phyloP scores from a whole-genome alignment of 2,329 filamentous ascomycete species.

The Hirsutella rhossiliensis region DNA sequence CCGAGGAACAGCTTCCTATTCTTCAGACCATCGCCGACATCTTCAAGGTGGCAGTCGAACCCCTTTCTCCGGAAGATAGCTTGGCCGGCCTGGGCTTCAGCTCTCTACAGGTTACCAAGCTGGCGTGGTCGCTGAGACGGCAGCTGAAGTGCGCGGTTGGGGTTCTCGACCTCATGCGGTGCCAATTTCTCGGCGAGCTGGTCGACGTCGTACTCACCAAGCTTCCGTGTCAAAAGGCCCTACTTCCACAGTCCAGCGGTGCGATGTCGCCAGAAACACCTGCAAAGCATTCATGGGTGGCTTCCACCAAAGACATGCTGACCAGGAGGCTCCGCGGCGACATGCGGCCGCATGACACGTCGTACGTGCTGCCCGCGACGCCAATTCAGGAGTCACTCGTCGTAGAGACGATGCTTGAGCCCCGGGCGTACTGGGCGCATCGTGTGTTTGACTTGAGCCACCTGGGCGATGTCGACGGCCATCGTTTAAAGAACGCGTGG shows the following conservation, averaged over 20 bases:
- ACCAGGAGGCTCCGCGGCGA: conserved; percentile 6
- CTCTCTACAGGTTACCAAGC: conserved; percentile 12
- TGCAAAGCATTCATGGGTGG: conserved; percentile 5
- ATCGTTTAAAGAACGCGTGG: conserved; percentile 20
- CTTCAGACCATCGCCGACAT: conserved; percentile 6
- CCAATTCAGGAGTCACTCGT: conserved; percentile 25
- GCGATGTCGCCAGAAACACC: neutral
- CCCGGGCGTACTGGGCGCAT: conserved; percentile 25
- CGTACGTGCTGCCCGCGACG: conserved; percentile 15
- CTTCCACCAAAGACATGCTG: conserved; percentile 3
- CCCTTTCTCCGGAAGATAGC: conserved; percentile 8
- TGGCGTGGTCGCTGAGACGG: conserved; percentile 10
- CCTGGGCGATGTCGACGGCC: conserved; percentile 12
- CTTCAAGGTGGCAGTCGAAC: conserved; percentile 2
- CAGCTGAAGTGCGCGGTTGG: conserved; percentile 7
- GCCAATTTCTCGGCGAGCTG: conserved; percentile 10
- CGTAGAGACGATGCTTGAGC: conserved; percentile 23
- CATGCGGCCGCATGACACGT: conserved; percentile 3
- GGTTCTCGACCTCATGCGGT: conserved; percentile 12
- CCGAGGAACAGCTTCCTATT: conserved; percentile 5
- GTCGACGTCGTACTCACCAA: conserved; percentile 7
- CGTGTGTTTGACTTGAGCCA: conserved; percentile 19
- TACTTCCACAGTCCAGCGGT: too few species aligned
- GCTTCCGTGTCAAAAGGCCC: too few species aligned
- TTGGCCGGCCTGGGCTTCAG: conserved; percentile 11